Evolutionary conservation across 768 basidiomycete genomes (phyloP).

Genomic region (Phanerochaete sordida): DNA sequence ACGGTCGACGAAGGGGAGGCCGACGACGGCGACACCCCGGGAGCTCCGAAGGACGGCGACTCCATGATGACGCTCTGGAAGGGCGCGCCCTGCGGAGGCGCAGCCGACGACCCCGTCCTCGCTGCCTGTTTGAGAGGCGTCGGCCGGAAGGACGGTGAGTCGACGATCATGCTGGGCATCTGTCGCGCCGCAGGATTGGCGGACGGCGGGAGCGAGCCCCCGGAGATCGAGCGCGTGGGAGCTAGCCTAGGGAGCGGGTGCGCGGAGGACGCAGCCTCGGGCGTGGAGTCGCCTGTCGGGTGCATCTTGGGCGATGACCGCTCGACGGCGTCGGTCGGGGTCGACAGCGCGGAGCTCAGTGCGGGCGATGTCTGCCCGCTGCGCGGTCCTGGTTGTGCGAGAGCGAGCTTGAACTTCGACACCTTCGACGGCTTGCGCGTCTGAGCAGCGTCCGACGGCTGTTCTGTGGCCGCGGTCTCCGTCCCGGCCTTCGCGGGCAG

Average conservation of each 20-base stretch:
- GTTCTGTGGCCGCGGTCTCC: not conserved
- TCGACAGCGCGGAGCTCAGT: conserved; percentile 8
- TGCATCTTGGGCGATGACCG: conserved; percentile 24
- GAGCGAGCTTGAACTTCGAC: conserved; percentile 24
- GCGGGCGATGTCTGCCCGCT: conserved; percentile 1
- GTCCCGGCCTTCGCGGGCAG: not conserved
- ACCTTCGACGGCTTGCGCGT: conserved; percentile 9
- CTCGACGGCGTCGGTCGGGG: conserved; percentile 13
- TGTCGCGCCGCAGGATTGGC: conserved; percentile 1
- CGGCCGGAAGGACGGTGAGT: conserved; percentile 24
- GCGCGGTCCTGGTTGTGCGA: not conserved
- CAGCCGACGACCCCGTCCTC: not conserved
- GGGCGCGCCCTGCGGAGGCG: not conserved
- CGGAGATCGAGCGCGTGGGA: conserved; percentile 4
- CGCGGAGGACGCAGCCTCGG: not conserved
- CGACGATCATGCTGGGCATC: conserved; percentile 25
- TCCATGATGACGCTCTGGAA: conserved; percentile 9
- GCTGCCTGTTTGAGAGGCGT: not conserved
- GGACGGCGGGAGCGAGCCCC: conserved; percentile 7
- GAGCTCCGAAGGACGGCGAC: conserved; percentile 4
- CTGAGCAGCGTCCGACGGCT: not conserved
- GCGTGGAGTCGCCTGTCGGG: conserved; percentile 8
- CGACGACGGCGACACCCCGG: not conserved
- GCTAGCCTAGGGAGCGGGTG: not conserved
- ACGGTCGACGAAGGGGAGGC: not conserved